Evolutionary conservation across 345 rosid genomes (phyloP), one percentile per base, ranked within the genome.

Genomic region (Hibiscus mutabilis): DNA sequence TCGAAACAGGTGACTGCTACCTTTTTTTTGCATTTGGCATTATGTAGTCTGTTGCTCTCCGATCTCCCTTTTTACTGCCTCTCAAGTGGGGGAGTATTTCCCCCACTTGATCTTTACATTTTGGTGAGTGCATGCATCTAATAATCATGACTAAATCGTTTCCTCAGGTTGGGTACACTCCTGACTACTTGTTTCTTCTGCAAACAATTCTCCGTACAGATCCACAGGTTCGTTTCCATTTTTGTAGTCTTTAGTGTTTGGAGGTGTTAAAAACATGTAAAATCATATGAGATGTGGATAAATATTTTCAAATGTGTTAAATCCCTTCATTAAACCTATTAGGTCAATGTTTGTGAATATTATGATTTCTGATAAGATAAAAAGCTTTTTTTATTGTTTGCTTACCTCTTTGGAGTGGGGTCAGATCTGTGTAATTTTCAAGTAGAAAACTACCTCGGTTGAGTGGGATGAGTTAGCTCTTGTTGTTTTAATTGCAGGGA

Each of bases 151-250:
- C 57, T 56, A 15, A 73, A 76, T 74, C 66, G 47, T 76, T 76
- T 71, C 61, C 71, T 72, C 75, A 96, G 99, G 97, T 91, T 86
- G 96, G 97, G 75, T 91, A 96, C 78, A 84, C 96, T 42, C 99
- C 99, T 73, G 99, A 96, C 79, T 96, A 96, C 81, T 52, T 96
- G 84, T 92, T 96, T 82, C 98, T 96, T 75, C 86, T 96, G 80
- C 99, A 96, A 92, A 92, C 99, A 63, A 96, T 96, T 75, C 94
- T 96, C 49, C 96, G 99, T 61, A 35, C 98, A 40, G 99, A 96
- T 83, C 97, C 99, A 70, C 98, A 96, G 98, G 99, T 94, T 59
- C 46, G 78, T 78, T 33, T 63, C 15, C 35, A 0, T 49, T 47
- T 33, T 40, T 73, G 16, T 49, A 3, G 60, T 19, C 53, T 60